Evolutionary conservation across 768 basidiomycete species (phyloP).

Genomic region (Obba rivulosa): DNA sequence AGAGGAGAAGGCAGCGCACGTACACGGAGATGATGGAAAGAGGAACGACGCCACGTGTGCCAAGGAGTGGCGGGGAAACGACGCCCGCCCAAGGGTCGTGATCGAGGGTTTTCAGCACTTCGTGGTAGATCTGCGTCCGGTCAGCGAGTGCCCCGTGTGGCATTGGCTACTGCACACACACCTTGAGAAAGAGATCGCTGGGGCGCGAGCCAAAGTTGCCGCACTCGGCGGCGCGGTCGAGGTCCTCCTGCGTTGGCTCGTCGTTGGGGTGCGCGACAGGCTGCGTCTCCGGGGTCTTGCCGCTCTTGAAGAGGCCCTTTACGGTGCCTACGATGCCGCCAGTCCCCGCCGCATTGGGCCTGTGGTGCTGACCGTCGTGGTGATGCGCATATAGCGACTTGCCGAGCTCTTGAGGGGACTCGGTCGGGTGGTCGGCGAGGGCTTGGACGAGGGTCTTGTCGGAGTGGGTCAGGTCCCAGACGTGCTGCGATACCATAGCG

Average conservation of each 20-base stretch:
- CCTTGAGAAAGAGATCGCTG: slow-evolving; percentile 58
- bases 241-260: slow-evolving; percentile 33
- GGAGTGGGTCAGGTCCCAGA: slow-evolving; percentile 4
- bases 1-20: slow-evolving; percentile 13
- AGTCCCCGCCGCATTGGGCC: neutral
- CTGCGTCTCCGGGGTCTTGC: neutral
- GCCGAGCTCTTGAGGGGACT: slow-evolving; percentile 1
- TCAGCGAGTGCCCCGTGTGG: too few species aligned
- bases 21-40: slow-evolving; percentile 55
- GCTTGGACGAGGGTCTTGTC: slow-evolving; percentile 4
- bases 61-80: slow-evolving; percentile 60
- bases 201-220: slow-evolving; percentile 50
- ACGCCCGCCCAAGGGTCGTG: slow-evolving; percentile 49
- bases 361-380: slow-evolving; percentile 2
- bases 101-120: slow-evolving; percentile 55
- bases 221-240: slow-evolving; percentile 42
- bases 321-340: slow-evolving; percentile 3
- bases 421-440: neutral
- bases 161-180: too few species aligned
- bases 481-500: slow-evolving; percentile 2
- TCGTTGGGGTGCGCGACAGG: slow-evolving; percentile 7
- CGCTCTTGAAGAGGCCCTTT: slow-evolving; percentile 1
- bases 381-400: slow-evolving; percentile 6
- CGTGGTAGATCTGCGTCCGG: slow-evolving; percentile 47
- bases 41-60: slow-evolving; percentile 56